phyloP scores from a whole-genome alignment of 495 filamentous ascomycete species.

The Aspergillus asperescens region DNA sequence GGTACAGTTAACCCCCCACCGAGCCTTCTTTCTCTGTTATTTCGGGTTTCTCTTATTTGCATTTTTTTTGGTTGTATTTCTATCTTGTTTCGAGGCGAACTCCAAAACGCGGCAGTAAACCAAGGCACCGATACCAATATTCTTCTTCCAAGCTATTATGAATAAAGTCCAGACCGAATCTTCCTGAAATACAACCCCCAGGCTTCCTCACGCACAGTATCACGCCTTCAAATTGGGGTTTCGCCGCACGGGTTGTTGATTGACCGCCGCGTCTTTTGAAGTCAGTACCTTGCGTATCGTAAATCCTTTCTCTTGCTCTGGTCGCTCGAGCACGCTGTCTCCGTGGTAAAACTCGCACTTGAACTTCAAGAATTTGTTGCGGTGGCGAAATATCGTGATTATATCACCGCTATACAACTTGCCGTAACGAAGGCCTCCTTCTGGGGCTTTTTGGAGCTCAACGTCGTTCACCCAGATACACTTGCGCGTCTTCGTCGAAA shows the following conservation, averaged over 20 bases:
- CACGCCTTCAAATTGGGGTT: slow-evolving; percentile 14
- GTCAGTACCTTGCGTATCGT: slow-evolving; percentile 31
- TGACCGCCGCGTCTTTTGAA: slow-evolving; percentile 25
- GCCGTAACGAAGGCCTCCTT: slow-evolving; percentile 55
- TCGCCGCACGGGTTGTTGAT: slow-evolving; percentile 27
- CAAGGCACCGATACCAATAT: slow-evolving; percentile 4
- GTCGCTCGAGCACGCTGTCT: slow-evolving; percentile 41
- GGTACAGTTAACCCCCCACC: background rate
- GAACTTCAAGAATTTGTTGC: slow-evolving; percentile 43
- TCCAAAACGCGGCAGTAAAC: slow-evolving; percentile 8
- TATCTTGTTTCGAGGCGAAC: background rate
- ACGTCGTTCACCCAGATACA: slow-evolving; percentile 71
- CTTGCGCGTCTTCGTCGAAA: slow-evolving; percentile 64
- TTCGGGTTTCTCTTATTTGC: background rate
- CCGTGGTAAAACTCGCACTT: slow-evolving; percentile 52
- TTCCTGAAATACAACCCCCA: background rate
- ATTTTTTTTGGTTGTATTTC: slow-evolving; percentile 2
- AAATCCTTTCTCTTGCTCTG: slow-evolving; percentile 39
- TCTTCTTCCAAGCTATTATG: slow-evolving; percentile 1
- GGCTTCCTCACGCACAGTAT: background rate
- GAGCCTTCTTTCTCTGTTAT: background rate
- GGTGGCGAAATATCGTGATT: slow-evolving; percentile 56
- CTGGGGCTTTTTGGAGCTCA: slow-evolving; percentile 43
- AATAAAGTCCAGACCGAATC: background rate
- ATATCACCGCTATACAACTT: slow-evolving; percentile 67